A percentile compares a stretch with the other conserved stretches of the same genome.
phyloP scores from a whole-genome alignment of 139 green algal species.

The Auxenochlorella pyrenoidosa region DNA sequence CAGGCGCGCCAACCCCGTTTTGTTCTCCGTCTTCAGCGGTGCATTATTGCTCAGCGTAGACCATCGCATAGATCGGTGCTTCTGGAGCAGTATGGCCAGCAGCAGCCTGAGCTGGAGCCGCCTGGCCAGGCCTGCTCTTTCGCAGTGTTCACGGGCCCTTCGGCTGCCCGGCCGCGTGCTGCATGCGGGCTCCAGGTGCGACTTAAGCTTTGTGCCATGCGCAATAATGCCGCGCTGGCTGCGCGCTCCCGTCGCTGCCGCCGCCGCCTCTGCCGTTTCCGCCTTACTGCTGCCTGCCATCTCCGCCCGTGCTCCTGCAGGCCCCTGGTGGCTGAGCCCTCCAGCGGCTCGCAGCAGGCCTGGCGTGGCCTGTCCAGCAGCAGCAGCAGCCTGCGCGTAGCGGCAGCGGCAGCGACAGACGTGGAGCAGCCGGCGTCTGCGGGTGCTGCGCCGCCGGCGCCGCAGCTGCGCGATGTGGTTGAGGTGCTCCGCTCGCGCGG shows the following conservation, averaged over 20 bases:
- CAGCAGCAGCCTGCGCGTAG: background rate
- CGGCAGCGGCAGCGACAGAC: background rate
- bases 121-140: too few relatives aligned
- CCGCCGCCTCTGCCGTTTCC: background rate
- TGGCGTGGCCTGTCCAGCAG: conserved; percentile 17
- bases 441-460: background rate
- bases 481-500: conserved; percentile 82
- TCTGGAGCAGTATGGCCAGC: background rate
- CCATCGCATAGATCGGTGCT: background rate
- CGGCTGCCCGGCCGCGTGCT: background rate
- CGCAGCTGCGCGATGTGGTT: conserved; percentile 58
- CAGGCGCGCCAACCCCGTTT: too few relatives aligned
- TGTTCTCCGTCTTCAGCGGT: too few relatives aligned
- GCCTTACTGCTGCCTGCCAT: background rate
- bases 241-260: background rate
- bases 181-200: background rate
- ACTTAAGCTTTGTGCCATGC: background rate
- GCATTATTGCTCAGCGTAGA: too few relatives aligned
- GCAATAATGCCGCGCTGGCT: background rate
- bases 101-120: background rate
- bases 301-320: background rate
- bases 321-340: background rate
- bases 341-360: background rate
- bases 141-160: too few relatives aligned
- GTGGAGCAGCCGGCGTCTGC: background rate